phyloP scores from a whole-genome alignment of 345 rosid species.

The Boechera divaricarpa region DNA sequence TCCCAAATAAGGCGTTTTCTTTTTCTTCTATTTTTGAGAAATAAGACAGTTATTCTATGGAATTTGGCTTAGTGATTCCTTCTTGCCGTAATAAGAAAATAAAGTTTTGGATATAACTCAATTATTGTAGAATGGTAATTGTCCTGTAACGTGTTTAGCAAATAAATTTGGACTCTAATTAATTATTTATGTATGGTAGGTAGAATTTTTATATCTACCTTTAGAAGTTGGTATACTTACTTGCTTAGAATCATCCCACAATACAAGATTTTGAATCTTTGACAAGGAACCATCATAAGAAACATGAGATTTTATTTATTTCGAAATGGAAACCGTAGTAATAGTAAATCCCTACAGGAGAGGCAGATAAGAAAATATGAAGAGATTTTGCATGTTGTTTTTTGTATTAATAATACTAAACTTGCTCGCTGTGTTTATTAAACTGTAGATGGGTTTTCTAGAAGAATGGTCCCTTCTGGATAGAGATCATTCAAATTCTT shows the following conservation, averaged over 20 bases:
- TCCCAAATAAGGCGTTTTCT: not conserved
- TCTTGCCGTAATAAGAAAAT: slow-evolving; percentile 9
- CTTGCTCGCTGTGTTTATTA: slow-evolving; percentile 14
- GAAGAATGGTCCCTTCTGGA: slow-evolving; percentile 79
- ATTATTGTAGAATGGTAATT: slow-evolving; percentile 16
- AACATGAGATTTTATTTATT: slow-evolving; percentile 8
- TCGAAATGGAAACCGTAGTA: slow-evolving; percentile 2
- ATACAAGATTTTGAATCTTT: slow-evolving; percentile 30
- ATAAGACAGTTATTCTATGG: slow-evolving; percentile 10
- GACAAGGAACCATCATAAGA: slow-evolving; percentile 25
- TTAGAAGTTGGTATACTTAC: slow-evolving; percentile 28
- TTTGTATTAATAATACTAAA: not conserved
- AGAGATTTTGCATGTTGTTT: not conserved
- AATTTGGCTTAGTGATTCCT: slow-evolving; percentile 28
- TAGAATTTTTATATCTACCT: slow-evolving; percentile 13
- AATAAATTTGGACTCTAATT: slow-evolving; percentile 13
- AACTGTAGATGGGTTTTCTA: slow-evolving; percentile 67
- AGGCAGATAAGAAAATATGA: slow-evolving; percentile 14
- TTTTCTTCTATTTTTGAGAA: slow-evolving; percentile 16
- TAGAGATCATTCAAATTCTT: slow-evolving; percentile 72
- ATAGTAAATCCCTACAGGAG: slow-evolving; percentile 6
- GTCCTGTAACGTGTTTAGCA: not conserved
- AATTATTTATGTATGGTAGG: slow-evolving; percentile 27
- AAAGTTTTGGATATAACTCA: slow-evolving; percentile 24
- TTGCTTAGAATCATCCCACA: slow-evolving; percentile 32